phyloP scores from a whole-genome alignment of 352 stramenopile genomes.

The Globisporangium acanthophoron region DNA sequence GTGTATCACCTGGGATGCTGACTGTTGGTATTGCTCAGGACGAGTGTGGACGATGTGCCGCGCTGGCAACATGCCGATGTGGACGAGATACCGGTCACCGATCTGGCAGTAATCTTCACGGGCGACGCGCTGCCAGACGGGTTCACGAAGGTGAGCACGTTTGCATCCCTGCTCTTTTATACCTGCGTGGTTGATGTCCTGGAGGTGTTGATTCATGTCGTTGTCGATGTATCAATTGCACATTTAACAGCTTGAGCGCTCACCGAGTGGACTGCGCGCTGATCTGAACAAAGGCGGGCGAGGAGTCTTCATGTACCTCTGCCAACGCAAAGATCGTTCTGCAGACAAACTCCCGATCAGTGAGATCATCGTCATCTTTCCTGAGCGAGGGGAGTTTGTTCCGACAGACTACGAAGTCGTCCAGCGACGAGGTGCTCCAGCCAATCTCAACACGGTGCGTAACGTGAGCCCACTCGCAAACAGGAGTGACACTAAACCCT shows the following conservation, averaged over 20 bases:
- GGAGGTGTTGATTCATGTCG: not conserved
- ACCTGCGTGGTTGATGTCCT: not conserved
- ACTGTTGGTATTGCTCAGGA: not conserved
- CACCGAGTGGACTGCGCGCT: constrained; percentile 59
- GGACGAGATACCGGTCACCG: constrained; percentile 51
- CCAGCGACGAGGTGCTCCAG: constrained; percentile 43
- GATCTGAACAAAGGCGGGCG: constrained; percentile 80
- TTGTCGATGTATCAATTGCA: too few species aligned
- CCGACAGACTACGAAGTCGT: constrained; percentile 77
- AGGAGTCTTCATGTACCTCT: constrained; percentile 76
- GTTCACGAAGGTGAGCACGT: constrained; percentile 52
- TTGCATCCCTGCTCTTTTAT: not conserved
- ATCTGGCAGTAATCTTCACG: constrained; percentile 76
- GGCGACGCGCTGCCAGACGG: constrained; percentile 63
- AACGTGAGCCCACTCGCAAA: not conserved
- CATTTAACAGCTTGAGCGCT: constrained; percentile 54
- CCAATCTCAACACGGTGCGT: constrained; percentile 71
- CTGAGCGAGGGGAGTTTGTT: constrained; percentile 68
- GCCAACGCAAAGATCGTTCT: constrained; percentile 42
- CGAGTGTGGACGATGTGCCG: constrained; percentile 6
- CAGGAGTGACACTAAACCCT: not conserved
- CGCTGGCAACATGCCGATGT: constrained; percentile 48
- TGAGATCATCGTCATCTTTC: constrained; percentile 72
- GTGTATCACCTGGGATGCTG: not conserved
- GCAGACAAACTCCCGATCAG: constrained; percentile 61